phyloP scores from a whole-genome alignment of 2,329 filamentous ascomycete species.

The Phaeophleospora eucalypticola region DNA sequence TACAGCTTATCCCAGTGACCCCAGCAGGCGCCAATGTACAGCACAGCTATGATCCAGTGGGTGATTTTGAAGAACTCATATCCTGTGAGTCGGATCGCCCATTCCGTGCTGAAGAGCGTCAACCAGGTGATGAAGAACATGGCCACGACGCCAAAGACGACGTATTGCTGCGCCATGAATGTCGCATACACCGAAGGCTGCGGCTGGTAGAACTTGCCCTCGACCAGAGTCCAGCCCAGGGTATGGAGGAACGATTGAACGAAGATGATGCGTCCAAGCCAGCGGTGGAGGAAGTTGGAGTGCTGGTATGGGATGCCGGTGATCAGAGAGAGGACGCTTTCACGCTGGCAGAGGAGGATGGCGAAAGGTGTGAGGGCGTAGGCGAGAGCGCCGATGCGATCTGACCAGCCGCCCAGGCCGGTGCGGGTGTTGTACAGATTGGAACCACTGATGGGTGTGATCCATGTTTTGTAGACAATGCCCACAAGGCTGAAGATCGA shows the following conservation, averaged over 20 bases:
- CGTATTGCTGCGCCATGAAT: slow-evolving; percentile 63
- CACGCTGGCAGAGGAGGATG: slow-evolving; percentile 62
- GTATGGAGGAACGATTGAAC: slow-evolving; percentile 65
- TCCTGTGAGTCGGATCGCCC: slow-evolving; percentile 61
- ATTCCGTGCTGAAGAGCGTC: slow-evolving; percentile 55
- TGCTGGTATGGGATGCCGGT: slow-evolving; percentile 69
- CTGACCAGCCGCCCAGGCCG: slow-evolving; percentile 62
- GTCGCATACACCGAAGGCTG: slow-evolving; percentile 57
- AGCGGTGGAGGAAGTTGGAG: slow-evolving; percentile 74
- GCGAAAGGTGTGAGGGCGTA: slow-evolving; percentile 71
- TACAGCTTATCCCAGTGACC: slow-evolving; percentile 66
- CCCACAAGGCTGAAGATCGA: slow-evolving; percentile 49
- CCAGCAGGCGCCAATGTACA: slow-evolving; percentile 73
- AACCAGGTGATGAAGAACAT: slow-evolving; percentile 61
- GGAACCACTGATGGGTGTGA: slow-evolving; percentile 60
- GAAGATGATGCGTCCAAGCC: slow-evolving; percentile 70
- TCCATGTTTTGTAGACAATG: slow-evolving; percentile 64
- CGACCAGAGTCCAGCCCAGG: slow-evolving; percentile 65
- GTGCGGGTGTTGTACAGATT: slow-evolving; percentile 61
- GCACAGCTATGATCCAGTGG: slow-evolving; percentile 67
- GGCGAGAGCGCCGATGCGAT: slow-evolving; percentile 66
- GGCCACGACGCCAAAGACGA: slow-evolving; percentile 69
- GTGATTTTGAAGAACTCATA: slow-evolving; percentile 69
- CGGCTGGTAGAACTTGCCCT: slow-evolving; percentile 65
- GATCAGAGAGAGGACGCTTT: slow-evolving; percentile 64